These are phyloP conservation scores for Alternaria sp. DNA, from an alignment of 2,329 filamentous ascomycete genomes.

Conservation along the genomic window DNA sequence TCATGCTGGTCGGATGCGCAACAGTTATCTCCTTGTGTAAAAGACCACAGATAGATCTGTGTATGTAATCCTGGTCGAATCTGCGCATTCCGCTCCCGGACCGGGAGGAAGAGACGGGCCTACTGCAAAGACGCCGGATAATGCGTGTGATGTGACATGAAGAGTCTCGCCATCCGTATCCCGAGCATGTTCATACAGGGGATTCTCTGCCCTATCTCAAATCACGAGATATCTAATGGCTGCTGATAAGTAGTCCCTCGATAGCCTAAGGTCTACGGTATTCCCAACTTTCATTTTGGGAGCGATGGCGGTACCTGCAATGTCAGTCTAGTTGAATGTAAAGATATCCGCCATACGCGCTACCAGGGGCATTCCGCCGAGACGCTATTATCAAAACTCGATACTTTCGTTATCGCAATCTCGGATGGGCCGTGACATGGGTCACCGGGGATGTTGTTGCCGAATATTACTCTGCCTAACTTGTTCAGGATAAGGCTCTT, in stretches of 20 bases:
- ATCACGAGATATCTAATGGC: not conserved
- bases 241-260: not conserved
- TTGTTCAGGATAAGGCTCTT: not conserved
- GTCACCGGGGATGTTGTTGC: not conserved
- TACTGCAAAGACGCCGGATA: not conserved
- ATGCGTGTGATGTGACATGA: conserved; percentile 1
- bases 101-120: not conserved
- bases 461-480: not conserved
- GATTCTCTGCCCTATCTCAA: not conserved
- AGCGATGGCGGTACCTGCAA: not conserved
- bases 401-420: not conserved
- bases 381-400: not conserved
- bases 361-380: not conserved
- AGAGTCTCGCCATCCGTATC: not conserved
- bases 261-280: not conserved
- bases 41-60: not conserved
- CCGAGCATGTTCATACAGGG: not conserved
- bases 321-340: not conserved
- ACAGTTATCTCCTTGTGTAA: not conserved
- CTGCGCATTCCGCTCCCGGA: not conserved
- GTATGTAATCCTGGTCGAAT: not conserved
- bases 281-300: not conserved
- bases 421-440: not conserved
- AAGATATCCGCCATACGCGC: not conserved
- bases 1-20: not conserved